These are phyloP conservation scores for Yamadazyma akitaensis DNA, from an alignment of 805 yeast genomes.

Conservation along the genomic window DNA sequence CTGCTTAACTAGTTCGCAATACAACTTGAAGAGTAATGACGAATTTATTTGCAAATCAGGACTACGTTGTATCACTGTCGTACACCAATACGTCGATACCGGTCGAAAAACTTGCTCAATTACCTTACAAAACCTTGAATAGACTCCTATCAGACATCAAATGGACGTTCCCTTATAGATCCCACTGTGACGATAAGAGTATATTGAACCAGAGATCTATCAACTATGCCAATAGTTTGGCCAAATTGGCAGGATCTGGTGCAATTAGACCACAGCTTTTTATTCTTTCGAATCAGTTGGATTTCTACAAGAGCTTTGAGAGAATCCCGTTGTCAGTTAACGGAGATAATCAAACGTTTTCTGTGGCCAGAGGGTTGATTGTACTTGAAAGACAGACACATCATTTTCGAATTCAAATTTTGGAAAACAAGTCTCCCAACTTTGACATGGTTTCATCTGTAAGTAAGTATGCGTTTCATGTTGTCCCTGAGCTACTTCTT, in stretches of 20 bases:
- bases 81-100: conserved; percentile 13
- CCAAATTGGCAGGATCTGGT: conserved; percentile 6
- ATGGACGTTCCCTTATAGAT: conserved; percentile 23
- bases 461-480: conserved; percentile 37
- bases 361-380: conserved; percentile 32
- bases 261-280: conserved; percentile 18
- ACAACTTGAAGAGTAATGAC: neutral
- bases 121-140: conserved; percentile 61
- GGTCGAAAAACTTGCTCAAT: conserved; percentile 9
- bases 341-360: conserved; percentile 17
- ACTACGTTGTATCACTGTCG: conserved; percentile 5
- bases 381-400: conserved; percentile 16
- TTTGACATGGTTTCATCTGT: conserved; percentile 10
- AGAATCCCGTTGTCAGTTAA: conserved; percentile 16
- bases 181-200: conserved; percentile 12
- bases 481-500: conserved; percentile 20
- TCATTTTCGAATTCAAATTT: conserved; percentile 31
- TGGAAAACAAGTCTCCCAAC: conserved; percentile 23
- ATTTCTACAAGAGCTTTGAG: conserved; percentile 27
- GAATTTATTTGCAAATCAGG: conserved; percentile 10
- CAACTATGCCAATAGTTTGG: conserved; percentile 31
- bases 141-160: conserved; percentile 64
- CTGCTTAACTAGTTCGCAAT: neutral
- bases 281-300: conserved; percentile 34
- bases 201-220: conserved; percentile 32